Evolutionary conservation across 768 basidiomycete species (phyloP), one percentile per base, ranked within the genome.

Genomic region (Mrakia frigida): DNA sequence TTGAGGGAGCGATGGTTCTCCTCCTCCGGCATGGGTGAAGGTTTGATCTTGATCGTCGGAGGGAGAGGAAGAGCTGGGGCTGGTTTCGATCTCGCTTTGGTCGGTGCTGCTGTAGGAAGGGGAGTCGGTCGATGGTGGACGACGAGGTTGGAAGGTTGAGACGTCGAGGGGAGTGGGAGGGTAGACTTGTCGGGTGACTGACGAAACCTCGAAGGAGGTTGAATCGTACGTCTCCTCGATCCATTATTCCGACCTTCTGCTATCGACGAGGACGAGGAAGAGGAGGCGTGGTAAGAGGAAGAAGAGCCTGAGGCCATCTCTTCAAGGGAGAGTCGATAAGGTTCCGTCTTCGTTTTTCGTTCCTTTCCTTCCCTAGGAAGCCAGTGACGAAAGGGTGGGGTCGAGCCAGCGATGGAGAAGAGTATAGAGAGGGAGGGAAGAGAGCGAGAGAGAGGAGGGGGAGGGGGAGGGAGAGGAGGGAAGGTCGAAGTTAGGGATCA

Each of bases 1-100:
- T 50, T 50, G 16, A 50, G 18, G 16, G 46, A 50, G 18, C 21
- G 46, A 50, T 50, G 46, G 6, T 0, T 50, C 10, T 41, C 59
- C 35, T 41, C 56, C 52, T n/a, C 14, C 52, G 46, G 14, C 6
- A n/a, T 3, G 28, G 52, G 41, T 1, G 72, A 41, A 33, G 39
- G 53, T n/a, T 53, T 35, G 71, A 31, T 50, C 59, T 53, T 23
- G 73, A 43, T 31, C 23, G 73, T 60, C n/a, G 31, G 25, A n/a
- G 73, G 31, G 6, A 18, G 60, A 63, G 14, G 18, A 53, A n/a
- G 28, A 10, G 28, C 46, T 16, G 18, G 46, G 2, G 16, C 10
- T 50, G 46, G 46, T 21, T 50, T 50, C 2, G 46, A 50, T 18
- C 46, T 16, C 46, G 2, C 18, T 50, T 21, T 11, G 56, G n/a